These are phyloP conservation scores for Xylariaceae sp. DNA, from an alignment of 2,329 filamentous ascomycete genomes.

Conservation along the genomic window DNA sequence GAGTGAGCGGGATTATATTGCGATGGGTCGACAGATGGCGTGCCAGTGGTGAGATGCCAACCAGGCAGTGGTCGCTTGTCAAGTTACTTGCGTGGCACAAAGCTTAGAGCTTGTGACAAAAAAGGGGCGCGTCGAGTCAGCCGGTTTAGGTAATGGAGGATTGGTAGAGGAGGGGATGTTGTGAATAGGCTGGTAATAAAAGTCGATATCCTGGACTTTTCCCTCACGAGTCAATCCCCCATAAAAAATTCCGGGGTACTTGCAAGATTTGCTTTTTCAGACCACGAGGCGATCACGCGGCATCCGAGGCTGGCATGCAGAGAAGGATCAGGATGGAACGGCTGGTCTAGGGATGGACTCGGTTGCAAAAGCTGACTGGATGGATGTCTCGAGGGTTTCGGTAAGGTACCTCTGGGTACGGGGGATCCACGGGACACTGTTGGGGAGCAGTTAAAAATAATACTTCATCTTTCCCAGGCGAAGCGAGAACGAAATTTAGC, in stretches of 20 bases:
- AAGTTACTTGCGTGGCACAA: slow-evolving; percentile 3
- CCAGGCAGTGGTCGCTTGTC: slow-evolving; percentile 5
- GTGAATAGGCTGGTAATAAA: slow-evolving; percentile 8
- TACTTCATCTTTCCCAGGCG: neutral
- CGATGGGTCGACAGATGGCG: neutral
- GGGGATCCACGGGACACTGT: slow-evolving; percentile 19
- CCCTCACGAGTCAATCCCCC: slow-evolving; percentile 16
- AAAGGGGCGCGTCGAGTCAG: slow-evolving; percentile 6
- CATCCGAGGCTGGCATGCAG: slow-evolving; percentile 15
- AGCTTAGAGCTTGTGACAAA: slow-evolving; percentile 11
- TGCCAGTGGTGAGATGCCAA: slow-evolving; percentile 2
- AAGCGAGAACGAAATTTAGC: slow-evolving; percentile 3
- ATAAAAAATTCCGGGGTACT: slow-evolving; percentile 17
- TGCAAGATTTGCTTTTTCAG: slow-evolving; percentile 6
- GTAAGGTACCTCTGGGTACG: slow-evolving; percentile 17
- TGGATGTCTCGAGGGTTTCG: slow-evolving; percentile 17
- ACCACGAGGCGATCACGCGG: slow-evolving; percentile 11
- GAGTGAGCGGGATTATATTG: slow-evolving; percentile 5
- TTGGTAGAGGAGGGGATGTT: slow-evolving; percentile 1
- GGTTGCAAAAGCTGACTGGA: slow-evolving; percentile 18
- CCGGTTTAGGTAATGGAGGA: slow-evolving; percentile 10
- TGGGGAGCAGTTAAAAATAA: slow-evolving; percentile 18
- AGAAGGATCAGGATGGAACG: slow-evolving; percentile 4
- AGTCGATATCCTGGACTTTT: slow-evolving; percentile 12
- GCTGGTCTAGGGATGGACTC: slow-evolving; percentile 17